These are phyloP conservation scores for Myxozyma monticola DNA, from an alignment of 805 yeast genomes.

Conservation along the genomic window DNA sequence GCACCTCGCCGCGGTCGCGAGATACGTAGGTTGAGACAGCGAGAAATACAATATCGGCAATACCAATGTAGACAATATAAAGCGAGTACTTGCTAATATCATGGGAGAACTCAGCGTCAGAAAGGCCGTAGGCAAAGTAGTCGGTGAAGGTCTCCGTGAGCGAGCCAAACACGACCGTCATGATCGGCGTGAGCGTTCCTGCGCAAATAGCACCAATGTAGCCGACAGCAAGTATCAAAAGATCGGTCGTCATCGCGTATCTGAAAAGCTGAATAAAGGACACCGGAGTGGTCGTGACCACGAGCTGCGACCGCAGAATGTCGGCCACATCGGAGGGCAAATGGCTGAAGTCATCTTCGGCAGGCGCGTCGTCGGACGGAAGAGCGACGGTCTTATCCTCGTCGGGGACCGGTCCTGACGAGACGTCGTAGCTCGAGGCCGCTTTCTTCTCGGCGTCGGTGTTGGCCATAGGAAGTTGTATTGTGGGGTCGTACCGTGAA, in stretches of 20 bases:
- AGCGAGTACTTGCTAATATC: slow-evolving; percentile 39
- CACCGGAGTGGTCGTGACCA: slow-evolving; percentile 30
- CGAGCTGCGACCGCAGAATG: slow-evolving; percentile 40
- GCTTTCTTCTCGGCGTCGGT: neutral
- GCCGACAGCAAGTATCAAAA: slow-evolving; percentile 34
- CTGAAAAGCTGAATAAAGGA: slow-evolving; percentile 35
- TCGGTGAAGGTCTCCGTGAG: slow-evolving; percentile 40
- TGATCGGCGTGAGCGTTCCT: slow-evolving; percentile 42
- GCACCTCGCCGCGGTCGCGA: slow-evolving; percentile 44
- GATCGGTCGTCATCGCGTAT: slow-evolving; percentile 37
- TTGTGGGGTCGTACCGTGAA: neutral
- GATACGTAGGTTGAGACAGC: slow-evolving; percentile 39
- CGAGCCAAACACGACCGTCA: slow-evolving; percentile 44
- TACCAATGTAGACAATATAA: slow-evolving; percentile 44
- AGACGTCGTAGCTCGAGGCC: neutral
- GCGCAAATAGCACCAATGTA: slow-evolving; percentile 32
- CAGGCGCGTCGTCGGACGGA: neutral
- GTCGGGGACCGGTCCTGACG: too few species aligned
- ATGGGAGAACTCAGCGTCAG: slow-evolving; percentile 36
- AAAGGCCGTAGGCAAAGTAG: slow-evolving; percentile 31
- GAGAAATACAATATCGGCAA: slow-evolving; percentile 34
- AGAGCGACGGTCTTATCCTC: neutral
- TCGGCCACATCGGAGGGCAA: slow-evolving; percentile 38
- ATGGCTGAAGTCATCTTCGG: slow-evolving; percentile 24
- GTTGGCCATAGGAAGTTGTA: neutral